Evolutionary conservation across 2,329 filamentous ascomycete species (phyloP).

Genomic region (Aureobasidium zeae): DNA sequence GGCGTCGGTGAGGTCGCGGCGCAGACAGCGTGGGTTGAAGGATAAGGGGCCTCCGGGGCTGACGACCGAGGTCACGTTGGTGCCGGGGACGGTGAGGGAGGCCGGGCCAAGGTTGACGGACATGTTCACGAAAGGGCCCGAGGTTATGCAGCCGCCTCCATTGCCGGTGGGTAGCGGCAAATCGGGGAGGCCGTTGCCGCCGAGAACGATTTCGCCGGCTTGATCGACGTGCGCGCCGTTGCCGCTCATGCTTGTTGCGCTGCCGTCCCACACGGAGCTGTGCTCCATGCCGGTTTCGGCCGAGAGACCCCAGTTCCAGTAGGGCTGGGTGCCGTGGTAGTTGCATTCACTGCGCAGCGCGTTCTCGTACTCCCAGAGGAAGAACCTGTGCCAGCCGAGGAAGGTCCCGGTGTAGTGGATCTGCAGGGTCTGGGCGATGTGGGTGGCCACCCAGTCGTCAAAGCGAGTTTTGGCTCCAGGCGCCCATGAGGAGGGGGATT

Average conservation of each 20-base stretch:
- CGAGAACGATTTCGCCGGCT: slow-evolving; percentile 7
- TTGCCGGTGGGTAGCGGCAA: slow-evolving; percentile 34
- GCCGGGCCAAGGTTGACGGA: slow-evolving; percentile 18
- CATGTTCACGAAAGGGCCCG: slow-evolving; percentile 35
- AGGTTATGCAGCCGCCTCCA: slow-evolving; percentile 44
- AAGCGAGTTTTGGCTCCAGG: slow-evolving; percentile 17
- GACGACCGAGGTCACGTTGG: slow-evolving; percentile 10
- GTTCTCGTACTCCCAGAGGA: slow-evolving; percentile 33
- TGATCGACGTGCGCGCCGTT: slow-evolving; percentile 16
- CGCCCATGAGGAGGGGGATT: slow-evolving; percentile 19
- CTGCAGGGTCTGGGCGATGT: slow-evolving; percentile 17
- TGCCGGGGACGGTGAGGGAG: background rate
- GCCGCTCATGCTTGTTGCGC: slow-evolving; percentile 30
- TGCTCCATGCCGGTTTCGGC: slow-evolving; percentile 29
- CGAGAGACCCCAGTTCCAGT: slow-evolving; percentile 45
- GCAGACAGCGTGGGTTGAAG: slow-evolving; percentile 19
- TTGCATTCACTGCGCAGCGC: slow-evolving; percentile 31
- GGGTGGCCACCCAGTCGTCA: slow-evolving; percentile 18
- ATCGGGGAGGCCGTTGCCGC: slow-evolving; percentile 18
- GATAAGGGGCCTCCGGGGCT: slow-evolving; percentile 14
- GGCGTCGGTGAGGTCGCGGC: slow-evolving; percentile 16
- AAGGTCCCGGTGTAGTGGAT: slow-evolving; percentile 23
- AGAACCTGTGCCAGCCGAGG: slow-evolving; percentile 33
- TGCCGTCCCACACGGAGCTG: slow-evolving; percentile 47
- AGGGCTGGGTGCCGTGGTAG: slow-evolving; percentile 35